Evolutionary conservation across 352 stramenopile species (phyloP).

Genomic region (Globisporangium perplexum): DNA sequence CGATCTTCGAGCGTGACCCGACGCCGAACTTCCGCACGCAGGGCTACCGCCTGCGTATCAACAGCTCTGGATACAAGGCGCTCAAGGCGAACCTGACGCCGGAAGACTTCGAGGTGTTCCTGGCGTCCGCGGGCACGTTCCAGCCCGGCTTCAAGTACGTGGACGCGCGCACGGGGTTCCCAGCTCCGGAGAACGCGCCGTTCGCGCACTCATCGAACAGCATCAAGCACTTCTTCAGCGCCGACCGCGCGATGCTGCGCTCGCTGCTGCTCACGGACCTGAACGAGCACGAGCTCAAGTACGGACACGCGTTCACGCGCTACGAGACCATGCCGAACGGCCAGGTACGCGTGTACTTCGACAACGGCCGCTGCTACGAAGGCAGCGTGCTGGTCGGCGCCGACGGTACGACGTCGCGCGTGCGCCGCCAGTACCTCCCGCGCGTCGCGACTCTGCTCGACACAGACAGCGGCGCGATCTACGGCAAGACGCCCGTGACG

Average conservation of each 20-base stretch:
- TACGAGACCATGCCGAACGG: conserved; percentile 39
- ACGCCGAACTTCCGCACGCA: conserved; percentile 58
- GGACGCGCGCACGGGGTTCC: conserved; percentile 27
- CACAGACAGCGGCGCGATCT: conserved; percentile 59
- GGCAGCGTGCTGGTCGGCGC: conserved; percentile 46
- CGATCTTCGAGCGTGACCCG: conserved; percentile 56
- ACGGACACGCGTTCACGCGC: conserved; percentile 49
- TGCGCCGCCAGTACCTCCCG: conserved; percentile 53
- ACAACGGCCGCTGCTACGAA: conserved; percentile 40
- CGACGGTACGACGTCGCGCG: conserved; percentile 52
- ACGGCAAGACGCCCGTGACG: conserved; percentile 56
- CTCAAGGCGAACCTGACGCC: conserved; percentile 38
- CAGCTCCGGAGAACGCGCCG: conserved; percentile 1
- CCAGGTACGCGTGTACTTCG: conserved; percentile 41
- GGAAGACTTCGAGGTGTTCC: conserved; percentile 53
- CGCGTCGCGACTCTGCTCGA: conserved; percentile 38
- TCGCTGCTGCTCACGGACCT: conserved; percentile 43
- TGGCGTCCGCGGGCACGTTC: conserved; percentile 46
- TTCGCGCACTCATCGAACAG: conserved; percentile 11
- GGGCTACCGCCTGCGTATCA: conserved; percentile 56
- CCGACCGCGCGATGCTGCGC: conserved; percentile 38
- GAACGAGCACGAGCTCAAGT: conserved; percentile 43
- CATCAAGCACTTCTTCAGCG: conserved; percentile 30
- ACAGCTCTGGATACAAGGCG: conserved; percentile 50
- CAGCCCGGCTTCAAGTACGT: conserved; percentile 42